Evolutionary conservation across 2,329 filamentous ascomycete genomes (phyloP), one percentile per base, ranked within the genome.

Genomic region (Metarhizium sp.): DNA sequence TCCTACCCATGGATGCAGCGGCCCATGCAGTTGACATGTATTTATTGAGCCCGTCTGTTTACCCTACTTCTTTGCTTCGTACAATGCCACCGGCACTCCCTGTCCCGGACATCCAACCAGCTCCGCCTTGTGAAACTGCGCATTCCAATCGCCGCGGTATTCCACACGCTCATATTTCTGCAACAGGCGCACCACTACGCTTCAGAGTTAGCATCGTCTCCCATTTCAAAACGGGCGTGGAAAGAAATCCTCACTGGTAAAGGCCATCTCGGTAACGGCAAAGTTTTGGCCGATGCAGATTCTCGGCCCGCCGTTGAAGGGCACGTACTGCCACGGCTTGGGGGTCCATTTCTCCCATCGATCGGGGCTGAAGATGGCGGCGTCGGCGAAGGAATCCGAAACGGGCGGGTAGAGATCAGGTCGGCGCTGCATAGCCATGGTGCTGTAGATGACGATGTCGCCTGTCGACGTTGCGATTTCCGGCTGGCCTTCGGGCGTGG

Each of bases 281-380:
- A 91, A 92, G 69, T 92, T 87, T 75, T 92, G 87, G 2, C 87
- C 87, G 57, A 91, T 82, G 69, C 87, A 89, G 64, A 89, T 87
- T 36, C 87, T 75, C 47, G 87, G 84, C 1, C 86, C 87, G 11
- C 85, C 85, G 66, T 89, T 90, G 70, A 90, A 90, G 4, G 87
- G 87, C 46, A 90, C 78, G 66, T 87, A 90, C 59, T 85, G 79
- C 82, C 86, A 88, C 0, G 81, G 80, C 64, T 78, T 79, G 0
- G 84, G 85, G 64, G 82, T 79, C 78, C 82, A 82, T 60, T 69
- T 58, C 51, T 69, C 71, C 87, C 87, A 91, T 56, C 87, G 76
- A 50, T 89, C 86, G 1, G 87, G 87, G 57, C 75, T 76, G 70
- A 84, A 90, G 38, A 74, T 64, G 6, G 67, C 67, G 2, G 76